Conservation (phyloP, 192 early-diverging fungal genomes). For the Umbelopsis ramanniana region DNA sequence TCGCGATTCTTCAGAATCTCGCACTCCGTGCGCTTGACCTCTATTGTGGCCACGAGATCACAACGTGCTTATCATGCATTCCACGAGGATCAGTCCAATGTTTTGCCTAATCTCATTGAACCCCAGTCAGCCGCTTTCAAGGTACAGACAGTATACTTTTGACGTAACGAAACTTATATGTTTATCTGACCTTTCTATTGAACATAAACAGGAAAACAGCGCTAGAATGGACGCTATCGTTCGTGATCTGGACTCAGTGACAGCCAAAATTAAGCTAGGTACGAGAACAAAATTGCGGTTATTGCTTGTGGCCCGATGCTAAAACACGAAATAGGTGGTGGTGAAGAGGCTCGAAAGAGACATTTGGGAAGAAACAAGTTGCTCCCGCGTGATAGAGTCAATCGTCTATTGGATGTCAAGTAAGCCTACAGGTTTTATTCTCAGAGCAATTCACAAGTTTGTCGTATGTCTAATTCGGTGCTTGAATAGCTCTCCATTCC, state of each 20-base stretch:
- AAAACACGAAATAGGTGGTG: slow-evolving; percentile 67
- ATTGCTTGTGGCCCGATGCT: neutral
- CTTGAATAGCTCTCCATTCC: slow-evolving; percentile 77
- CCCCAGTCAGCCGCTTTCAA: slow-evolving; percentile 72
- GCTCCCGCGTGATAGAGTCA: slow-evolving; percentile 87
- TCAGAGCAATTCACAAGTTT: too few relatives aligned
- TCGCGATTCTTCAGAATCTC: slow-evolving; percentile 1
- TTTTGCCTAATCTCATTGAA: slow-evolving; percentile 75
- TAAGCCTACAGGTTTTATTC: slow-evolving; percentile 29
- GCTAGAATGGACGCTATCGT: slow-evolving; percentile 69
- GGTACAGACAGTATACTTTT: slow-evolving; percentile 43
- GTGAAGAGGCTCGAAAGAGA: slow-evolving; percentile 77
- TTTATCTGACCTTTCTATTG: neutral
- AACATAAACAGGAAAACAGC: slow-evolving; percentile 69
- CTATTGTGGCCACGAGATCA: neutral
- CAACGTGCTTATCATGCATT: slow-evolving; percentile 36
- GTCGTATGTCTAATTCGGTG: too few relatives aligned
- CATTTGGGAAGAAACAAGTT: slow-evolving; percentile 88
- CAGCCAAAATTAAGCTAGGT: slow-evolving; percentile 79
- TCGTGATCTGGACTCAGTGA: slow-evolving; percentile 63
- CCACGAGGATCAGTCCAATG: slow-evolving; percentile 57
- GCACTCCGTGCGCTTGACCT: neutral
- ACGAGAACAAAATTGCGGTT: slow-evolving; percentile 25
- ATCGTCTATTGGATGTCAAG: slow-evolving; percentile 77
- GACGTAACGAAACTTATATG: neutral